These are phyloP conservation scores for Cystofilobasidium bisporidii DNA, from an alignment of 768 basidiomycete species.

Conservation along the genomic window DNA sequence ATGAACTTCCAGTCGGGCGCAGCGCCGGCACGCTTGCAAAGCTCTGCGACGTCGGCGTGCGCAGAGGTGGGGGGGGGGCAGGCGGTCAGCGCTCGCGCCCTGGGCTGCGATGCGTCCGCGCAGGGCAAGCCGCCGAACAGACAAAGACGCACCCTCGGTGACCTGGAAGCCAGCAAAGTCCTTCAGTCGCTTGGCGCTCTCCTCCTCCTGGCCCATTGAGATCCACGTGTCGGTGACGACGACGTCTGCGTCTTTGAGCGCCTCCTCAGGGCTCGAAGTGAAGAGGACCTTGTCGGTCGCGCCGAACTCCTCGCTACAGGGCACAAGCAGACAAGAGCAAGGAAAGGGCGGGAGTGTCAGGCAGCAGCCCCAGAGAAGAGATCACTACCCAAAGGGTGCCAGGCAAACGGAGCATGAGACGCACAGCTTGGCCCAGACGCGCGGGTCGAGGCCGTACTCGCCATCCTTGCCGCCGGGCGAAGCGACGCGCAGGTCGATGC, in stretches of 20 bases:
- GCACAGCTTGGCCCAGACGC: constrained; percentile 73
- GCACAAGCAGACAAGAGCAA: no score
- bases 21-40: constrained; percentile 32
- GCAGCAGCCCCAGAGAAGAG: no score
- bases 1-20: constrained; percentile 53
- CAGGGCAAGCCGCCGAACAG: no score
- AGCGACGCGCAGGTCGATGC: constrained; percentile 75
- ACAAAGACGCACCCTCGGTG: constrained; percentile 50
- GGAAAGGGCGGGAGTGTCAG: neutral
- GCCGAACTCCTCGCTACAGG: constrained; percentile 33
- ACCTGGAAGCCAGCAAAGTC: constrained; percentile 92
- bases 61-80: neutral
- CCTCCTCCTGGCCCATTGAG: constrained; percentile 97
- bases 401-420: no score
- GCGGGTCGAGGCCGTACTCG: constrained; percentile 42
- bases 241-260: constrained; percentile 81
- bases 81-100: neutral
- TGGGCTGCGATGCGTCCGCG: no score
- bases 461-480: constrained; percentile 49
- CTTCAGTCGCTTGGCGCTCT: constrained; percentile 70
- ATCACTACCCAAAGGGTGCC: no score
- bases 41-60: constrained; percentile 15
- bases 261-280: constrained; percentile 57
- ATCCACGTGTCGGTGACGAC: constrained; percentile 99
- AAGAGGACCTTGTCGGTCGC: constrained; percentile 34